Evolutionary conservation across 257 asterid species (phyloP).

Genomic region (Striga asiatica): DNA sequence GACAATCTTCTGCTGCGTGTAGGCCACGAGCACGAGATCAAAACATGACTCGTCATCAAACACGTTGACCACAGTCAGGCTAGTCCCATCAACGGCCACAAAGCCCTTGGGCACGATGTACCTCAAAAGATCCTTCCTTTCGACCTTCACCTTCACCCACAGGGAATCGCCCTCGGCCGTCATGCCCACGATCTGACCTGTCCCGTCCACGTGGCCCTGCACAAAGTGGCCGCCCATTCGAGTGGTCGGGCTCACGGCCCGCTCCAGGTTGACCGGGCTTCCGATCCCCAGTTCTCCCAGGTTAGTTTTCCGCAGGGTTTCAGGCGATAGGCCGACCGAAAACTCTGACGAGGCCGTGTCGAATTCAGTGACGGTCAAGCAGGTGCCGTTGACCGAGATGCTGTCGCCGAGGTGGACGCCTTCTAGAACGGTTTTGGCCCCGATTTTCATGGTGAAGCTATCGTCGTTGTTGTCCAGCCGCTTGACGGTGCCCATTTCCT

Average conservation of each 20-base stretch:
- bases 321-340: conserved; percentile 69
- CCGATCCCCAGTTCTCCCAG: conserved; percentile 50
- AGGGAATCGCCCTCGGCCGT: conserved; percentile 62
- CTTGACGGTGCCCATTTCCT: conserved; percentile 65
- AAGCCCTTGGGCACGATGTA: conserved; percentile 85
- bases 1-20: conserved; percentile 68
- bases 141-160: conserved; percentile 67
- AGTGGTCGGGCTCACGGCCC: conserved; percentile 67
- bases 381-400: conserved; percentile 83
- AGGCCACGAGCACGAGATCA: conserved; percentile 66
- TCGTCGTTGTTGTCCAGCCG: conserved; percentile 19
- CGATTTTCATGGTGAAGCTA: conserved; percentile 62
- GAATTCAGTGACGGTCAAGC: conserved; percentile 66
- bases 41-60: conserved; percentile 61
- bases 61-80: conserved; percentile 84
- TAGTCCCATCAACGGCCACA: conserved; percentile 75
- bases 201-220: conserved; percentile 91
- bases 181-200: conserved; percentile 53
- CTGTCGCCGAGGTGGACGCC: conserved; percentile 79
- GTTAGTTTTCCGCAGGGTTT: conserved; percentile 65
- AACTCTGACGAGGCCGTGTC: conserved; percentile 36
- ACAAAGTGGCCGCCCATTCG: conserved; percentile 95
- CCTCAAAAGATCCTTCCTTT: conserved; percentile 38
- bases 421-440: conserved; percentile 47
- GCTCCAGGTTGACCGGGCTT: conserved; percentile 63